These are phyloP conservation scores for Piper betle DNA, from an alignment of 164 flowering plant species.

Conservation along the genomic window DNA sequence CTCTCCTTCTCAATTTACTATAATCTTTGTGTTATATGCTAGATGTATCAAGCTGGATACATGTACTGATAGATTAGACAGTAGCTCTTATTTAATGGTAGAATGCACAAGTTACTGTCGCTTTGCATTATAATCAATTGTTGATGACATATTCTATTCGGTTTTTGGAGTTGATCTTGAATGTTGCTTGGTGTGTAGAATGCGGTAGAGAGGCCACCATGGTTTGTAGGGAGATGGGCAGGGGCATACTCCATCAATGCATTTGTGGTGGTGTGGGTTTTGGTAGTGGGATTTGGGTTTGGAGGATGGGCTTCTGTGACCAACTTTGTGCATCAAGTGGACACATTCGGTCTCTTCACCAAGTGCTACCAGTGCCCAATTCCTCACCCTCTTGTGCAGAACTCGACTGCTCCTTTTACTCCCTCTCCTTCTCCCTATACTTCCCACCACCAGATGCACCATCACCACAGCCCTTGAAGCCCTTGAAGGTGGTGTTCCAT, in stretches of 20 bases:
- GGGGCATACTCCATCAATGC: slow-evolving; percentile 54
- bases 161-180: no score
- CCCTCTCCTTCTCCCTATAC: slow-evolving; percentile 20
- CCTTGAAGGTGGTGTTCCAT: background rate
- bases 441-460: slow-evolving; percentile 5
- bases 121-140: no score
- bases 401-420: slow-evolving; percentile 17
- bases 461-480: background rate
- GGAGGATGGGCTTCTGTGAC: slow-evolving; percentile 92
- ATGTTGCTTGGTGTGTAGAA: slow-evolving; percentile 32
- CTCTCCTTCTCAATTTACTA: background rate
- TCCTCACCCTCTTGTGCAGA: slow-evolving; percentile 16
- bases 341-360: slow-evolving; percentile 86
- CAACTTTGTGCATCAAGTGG: slow-evolving; percentile 74
- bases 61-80: no score
- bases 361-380: slow-evolving; percentile 91
- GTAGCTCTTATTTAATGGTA: background rate
- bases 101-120: background rate
- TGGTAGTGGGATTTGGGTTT: slow-evolving; percentile 85
- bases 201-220: slow-evolving; percentile 90
- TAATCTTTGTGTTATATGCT: background rate
- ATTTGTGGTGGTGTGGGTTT: slow-evolving; percentile 79
- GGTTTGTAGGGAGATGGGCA: slow-evolving; percentile 66
- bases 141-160: no score
- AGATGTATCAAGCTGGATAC: no score